Percentiles rank a stretch among this genome's conserved stretches.
phyloP scores from a whole-genome alignment of 148 eudicot genomes.

The Cornus controversa region DNA sequence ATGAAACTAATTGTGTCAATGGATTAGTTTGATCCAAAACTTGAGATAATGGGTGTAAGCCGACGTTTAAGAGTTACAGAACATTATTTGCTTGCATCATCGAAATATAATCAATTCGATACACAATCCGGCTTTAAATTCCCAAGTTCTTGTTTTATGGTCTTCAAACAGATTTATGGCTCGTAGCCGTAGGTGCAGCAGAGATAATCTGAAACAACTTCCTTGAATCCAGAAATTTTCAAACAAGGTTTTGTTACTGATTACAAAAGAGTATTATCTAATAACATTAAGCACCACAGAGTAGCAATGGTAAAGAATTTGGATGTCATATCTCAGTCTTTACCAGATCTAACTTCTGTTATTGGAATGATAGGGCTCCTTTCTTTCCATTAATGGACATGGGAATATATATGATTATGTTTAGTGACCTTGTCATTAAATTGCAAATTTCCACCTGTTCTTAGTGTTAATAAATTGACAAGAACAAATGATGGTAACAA shows the following conservation, averaged over 20 bases:
- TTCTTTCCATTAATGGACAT: no score
- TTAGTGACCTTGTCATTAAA: not conserved
- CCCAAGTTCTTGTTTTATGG: not conserved
- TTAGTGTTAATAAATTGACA: not conserved
- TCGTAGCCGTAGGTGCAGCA: not conserved
- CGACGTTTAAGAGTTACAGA: no score
- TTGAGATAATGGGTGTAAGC: no score
- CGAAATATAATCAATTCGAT: not conserved
- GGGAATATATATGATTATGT: no score
- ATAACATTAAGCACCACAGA: no score
- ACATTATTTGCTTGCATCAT: no score
- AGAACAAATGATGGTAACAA: not conserved
- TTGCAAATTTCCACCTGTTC: not conserved
- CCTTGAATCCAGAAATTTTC: not conserved
- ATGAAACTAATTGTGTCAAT: not conserved
- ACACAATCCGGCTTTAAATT: not conserved
- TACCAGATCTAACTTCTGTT: no score
- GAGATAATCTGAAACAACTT: not conserved
- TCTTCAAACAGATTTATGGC: not conserved
- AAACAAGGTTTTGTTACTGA: not conserved
- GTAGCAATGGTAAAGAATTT: not conserved
- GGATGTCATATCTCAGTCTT: no score
- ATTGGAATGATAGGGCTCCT: no score
- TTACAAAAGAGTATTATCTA: not conserved
- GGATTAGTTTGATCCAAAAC: no score